Conservation (phyloP, 139 green algal species). For the Ettlia oleoabundans region DNA sequence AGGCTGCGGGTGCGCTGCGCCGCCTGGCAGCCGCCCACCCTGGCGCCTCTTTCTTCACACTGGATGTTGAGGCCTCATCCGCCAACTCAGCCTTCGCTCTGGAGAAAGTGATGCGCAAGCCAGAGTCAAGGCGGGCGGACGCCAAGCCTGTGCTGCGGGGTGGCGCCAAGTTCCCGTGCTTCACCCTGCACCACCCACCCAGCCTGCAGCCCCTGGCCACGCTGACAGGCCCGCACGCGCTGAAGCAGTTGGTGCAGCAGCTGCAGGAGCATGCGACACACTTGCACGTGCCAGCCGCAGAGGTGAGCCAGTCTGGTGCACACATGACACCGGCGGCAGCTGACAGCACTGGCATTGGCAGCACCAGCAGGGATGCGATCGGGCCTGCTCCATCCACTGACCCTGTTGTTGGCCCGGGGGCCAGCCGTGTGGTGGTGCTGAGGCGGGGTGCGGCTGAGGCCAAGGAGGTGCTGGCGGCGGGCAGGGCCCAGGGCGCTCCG, state of each 20-base stretch:
- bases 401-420: neutral
- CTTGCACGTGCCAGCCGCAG: neutral
- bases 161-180: slow-evolving; percentile 64
- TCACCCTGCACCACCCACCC: slow-evolving; percentile 66
- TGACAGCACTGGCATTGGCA: too few relatives aligned
- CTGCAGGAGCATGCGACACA: slow-evolving; percentile 5
- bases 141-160: slow-evolving; percentile 54
- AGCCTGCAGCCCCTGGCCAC: slow-evolving; percentile 44
- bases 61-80: slow-evolving; percentile 56
- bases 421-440: slow-evolving; percentile 34
- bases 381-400: neutral
- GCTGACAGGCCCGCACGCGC: slow-evolving; percentile 32
- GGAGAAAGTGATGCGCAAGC: slow-evolving; percentile 55
- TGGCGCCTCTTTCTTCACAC: slow-evolving; percentile 11
- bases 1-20: slow-evolving; percentile 23
- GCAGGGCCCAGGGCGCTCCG: neutral
- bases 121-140: slow-evolving; percentile 10
- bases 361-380: neutral
- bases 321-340: too few relatives aligned
- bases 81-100: slow-evolving; percentile 54
- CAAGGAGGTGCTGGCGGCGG: slow-evolving; percentile 57
- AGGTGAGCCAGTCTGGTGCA: slow-evolving; percentile 21
- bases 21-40: slow-evolving; percentile 35
- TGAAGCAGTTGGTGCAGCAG: slow-evolving; percentile 1
- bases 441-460: slow-evolving; percentile 60